Evolutionary conservation across 2,329 filamentous ascomycete genomes (phyloP).

Genomic region (Graphiopsis chlorocephala): DNA sequence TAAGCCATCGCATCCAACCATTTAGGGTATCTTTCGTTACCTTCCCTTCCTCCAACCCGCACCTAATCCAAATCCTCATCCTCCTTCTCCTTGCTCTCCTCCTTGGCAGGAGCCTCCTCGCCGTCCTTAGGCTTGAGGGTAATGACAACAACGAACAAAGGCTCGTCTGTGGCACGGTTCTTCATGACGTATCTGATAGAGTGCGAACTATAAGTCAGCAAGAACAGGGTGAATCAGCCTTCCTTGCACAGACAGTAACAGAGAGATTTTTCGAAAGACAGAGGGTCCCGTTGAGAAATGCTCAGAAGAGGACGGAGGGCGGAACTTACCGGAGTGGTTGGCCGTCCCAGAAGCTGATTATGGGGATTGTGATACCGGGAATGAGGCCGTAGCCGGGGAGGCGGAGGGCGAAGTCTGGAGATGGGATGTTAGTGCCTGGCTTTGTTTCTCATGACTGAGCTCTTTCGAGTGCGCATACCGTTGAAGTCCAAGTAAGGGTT

Average conservation of each 20-base stretch:
- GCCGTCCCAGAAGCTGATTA: conserved; percentile 78
- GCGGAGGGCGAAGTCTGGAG: conserved; percentile 62
- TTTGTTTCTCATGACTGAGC: neutral
- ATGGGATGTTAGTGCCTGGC: conserved; percentile 3
- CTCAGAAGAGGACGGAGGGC: neutral
- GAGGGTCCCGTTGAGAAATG: neutral
- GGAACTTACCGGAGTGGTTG: conserved; percentile 67
- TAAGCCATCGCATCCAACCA: neutral
- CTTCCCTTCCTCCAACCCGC: neutral
- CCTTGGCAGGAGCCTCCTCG: conserved; percentile 16
- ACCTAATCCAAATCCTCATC: conserved; percentile 2
- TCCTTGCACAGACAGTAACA: conserved; percentile 8
- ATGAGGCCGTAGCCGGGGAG: conserved; percentile 57
- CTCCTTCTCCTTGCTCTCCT: conserved; percentile 17
- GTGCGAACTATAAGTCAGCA: conserved; percentile 62
- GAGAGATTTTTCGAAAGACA: neutral
- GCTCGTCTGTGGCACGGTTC: conserved; percentile 68
- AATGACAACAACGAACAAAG: conserved; percentile 80
- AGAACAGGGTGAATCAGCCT: conserved; percentile 20
- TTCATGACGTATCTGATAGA: conserved; percentile 88
- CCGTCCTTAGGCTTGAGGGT: conserved; percentile 67
- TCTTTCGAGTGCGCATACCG: conserved; percentile 39
- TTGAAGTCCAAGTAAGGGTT: conserved; percentile 92
- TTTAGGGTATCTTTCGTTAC: neutral
- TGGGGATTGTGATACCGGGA: conserved; percentile 67